phyloP scores from a whole-genome alignment of 2,329 filamentous ascomycete species.

The Chalara sp. region DNA sequence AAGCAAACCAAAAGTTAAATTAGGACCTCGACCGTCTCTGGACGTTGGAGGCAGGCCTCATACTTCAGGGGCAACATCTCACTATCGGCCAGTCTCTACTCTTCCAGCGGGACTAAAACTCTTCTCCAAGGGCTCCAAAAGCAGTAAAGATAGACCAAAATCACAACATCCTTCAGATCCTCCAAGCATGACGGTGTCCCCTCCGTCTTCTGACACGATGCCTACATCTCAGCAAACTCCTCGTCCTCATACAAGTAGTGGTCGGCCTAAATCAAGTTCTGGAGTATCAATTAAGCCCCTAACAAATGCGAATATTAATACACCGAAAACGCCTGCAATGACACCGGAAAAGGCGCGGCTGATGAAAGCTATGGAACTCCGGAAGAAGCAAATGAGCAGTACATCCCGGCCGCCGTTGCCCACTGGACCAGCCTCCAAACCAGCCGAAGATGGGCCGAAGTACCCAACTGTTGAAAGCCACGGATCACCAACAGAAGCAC shows the following conservation, averaged over 20 bases:
- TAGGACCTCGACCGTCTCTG: slow-evolving; percentile 76
- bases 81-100: slow-evolving; percentile 67
- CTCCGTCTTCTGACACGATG: slow-evolving; percentile 17
- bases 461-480: slow-evolving; percentile 5
- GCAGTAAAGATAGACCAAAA: slow-evolving; percentile 35
- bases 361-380: slow-evolving; percentile 88
- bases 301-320: slow-evolving; percentile 13
- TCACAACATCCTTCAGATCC: slow-evolving; percentile 27
- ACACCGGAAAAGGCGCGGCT: slow-evolving; percentile 85
- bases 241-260: slow-evolving; percentile 25
- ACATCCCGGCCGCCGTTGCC: slow-evolving; percentile 4
- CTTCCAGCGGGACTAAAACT: slow-evolving; percentile 76
- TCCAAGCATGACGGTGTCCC: slow-evolving; percentile 22
- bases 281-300: slow-evolving; percentile 16
- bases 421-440: slow-evolving; percentile 2
- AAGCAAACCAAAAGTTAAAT: slow-evolving; percentile 71
- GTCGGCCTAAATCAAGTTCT: slow-evolving; percentile 27
- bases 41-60: slow-evolving; percentile 57
- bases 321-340: slow-evolving; percentile 42
- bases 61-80: slow-evolving; percentile 48
- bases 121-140: slow-evolving; percentile 52
- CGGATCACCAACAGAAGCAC: slow-evolving; percentile 6
- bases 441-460: slow-evolving; percentile 1
- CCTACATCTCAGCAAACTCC: slow-evolving; percentile 23
- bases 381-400: slow-evolving; percentile 67